Evolutionary conservation across 2,329 filamentous ascomycete genomes (phyloP), one percentile per base, ranked within the genome.

Genomic region (Pseudocercospora crystallina): DNA sequence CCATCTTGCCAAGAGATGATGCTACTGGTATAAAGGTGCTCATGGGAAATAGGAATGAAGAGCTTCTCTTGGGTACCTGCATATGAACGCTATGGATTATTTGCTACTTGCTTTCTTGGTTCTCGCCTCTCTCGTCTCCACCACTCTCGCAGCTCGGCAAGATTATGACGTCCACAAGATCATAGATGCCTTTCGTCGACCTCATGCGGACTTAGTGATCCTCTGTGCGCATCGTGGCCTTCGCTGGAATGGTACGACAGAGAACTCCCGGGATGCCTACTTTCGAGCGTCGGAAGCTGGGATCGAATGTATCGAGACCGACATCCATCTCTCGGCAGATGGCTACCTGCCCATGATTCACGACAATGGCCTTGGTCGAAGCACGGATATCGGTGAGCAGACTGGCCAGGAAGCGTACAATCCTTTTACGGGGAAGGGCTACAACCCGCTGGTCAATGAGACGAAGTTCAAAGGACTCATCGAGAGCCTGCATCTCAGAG

Each of bases 171-270:
- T 58, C 15, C 47, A 46, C 29, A 26, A 26, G 20, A 26, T 26
- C 20, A 49, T 59, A 20, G 49, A 57, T 35, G 57, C 54, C 5
- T 53, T 59, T 20, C 51, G 54, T 11, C 32, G 53, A 8, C 54
- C 54, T 8, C 42, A 55, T n/a, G 43, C 51, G 2, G 57, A 59
- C 29, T 43, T 57, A 7, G 43, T 47, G 3, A 40, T 59, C 12
- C 49, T 59, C 35, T 59, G 54, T 29, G 57, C 57, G 29, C 51
- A 59, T 34, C 39, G 57, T 13, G 57, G 57, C 1, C 51, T 53
- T 5, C 45, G 53, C 49, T 59, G 57, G 57, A 59, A 59, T 32
- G 54, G 54, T 30, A 59, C 57, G 2, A 40, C 57, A n/a, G 57
- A 59, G 20, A 59, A 59, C 38, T 57, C 57, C 13, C 37, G 54